These are phyloP conservation scores for Leccinum boreale DNA, from an alignment of 768 basidiomycete species.

Conservation along the genomic window DNA sequence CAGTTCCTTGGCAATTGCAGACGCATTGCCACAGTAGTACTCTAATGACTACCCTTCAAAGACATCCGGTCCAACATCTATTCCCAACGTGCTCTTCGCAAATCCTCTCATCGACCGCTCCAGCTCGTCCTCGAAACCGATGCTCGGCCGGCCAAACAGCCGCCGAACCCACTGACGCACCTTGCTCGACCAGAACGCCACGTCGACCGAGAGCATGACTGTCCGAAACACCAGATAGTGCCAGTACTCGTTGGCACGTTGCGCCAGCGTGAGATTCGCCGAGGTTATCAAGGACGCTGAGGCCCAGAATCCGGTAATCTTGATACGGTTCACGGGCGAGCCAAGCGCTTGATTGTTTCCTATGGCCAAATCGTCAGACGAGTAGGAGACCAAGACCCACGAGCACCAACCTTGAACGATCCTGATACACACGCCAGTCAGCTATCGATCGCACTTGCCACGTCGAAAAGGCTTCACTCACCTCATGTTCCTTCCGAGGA, in stretches of 20 bases:
- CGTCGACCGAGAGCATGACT: slow-evolving; percentile 66
- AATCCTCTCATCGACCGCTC: slow-evolving; percentile 71
- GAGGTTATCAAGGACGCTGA: slow-evolving; percentile 58
- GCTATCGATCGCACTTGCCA: neutral
- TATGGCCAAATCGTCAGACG: slow-evolving; percentile 15
- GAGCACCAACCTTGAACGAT: slow-evolving; percentile 36
- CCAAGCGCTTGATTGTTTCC: slow-evolving; percentile 82
- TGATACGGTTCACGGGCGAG: slow-evolving; percentile 86
- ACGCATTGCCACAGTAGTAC: too few species aligned
- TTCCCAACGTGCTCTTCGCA: slow-evolving; percentile 76
- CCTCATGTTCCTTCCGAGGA: slow-evolving; percentile 77
- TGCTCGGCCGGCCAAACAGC: slow-evolving; percentile 36
- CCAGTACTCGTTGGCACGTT: slow-evolving; percentile 50
- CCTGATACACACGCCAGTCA: neutral
- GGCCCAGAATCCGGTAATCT: slow-evolving; percentile 82
- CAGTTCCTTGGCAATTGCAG: too few species aligned
- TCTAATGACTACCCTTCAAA: slow-evolving; percentile 13
- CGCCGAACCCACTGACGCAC: slow-evolving; percentile 47
- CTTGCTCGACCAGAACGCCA: slow-evolving; percentile 64
- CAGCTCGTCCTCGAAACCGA: slow-evolving; percentile 81
- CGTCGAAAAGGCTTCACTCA: slow-evolving; percentile 16
- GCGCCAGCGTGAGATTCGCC: slow-evolving; percentile 37
- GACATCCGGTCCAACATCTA: slow-evolving; percentile 58
- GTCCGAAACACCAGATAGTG: slow-evolving; percentile 60
- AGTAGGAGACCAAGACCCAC: too few species aligned